These are phyloP conservation scores for Aspergillus fumigatus DNA, from an alignment of 2,329 filamentous ascomycete genomes.

Conservation along the genomic window DNA sequence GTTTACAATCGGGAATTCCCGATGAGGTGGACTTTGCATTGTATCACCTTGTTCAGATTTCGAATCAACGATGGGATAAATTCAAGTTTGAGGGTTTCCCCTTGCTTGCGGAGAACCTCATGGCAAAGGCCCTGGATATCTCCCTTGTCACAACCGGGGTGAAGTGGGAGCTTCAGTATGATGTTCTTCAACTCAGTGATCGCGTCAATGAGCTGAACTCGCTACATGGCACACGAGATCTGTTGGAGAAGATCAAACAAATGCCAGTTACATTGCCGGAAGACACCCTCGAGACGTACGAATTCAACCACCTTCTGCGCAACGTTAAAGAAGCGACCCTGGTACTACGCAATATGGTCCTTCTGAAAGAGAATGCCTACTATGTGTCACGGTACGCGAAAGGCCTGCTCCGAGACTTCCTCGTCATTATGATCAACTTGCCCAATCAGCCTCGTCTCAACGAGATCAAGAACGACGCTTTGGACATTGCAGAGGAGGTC, in stretches of 20 bases:
- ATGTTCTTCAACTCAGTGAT: conserved; percentile 49
- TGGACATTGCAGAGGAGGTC: conserved; percentile 88
- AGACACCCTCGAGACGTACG: conserved; percentile 65
- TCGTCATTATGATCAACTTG: conserved; percentile 76
- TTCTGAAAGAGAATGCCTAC: conserved; percentile 79
- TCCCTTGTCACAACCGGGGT: conserved; percentile 76
- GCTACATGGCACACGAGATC: conserved; percentile 62
- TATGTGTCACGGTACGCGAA: conserved; percentile 69
- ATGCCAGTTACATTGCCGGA: conserved; percentile 58
- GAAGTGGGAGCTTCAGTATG: conserved; percentile 74
- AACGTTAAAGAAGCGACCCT: conserved; percentile 81
- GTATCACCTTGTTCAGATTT: conserved; percentile 92
- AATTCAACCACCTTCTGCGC: conserved; percentile 66
- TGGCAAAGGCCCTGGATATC: conserved; percentile 77
- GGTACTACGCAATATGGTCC: conserved; percentile 93
- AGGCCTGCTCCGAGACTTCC: conserved; percentile 67
- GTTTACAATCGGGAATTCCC: conserved; percentile 72
- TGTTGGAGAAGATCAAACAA: conserved; percentile 66
- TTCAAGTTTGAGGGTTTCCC: conserved; percentile 92
- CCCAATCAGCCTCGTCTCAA: conserved; percentile 65
- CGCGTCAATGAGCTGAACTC: conserved; percentile 59
- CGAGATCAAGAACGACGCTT: conserved; percentile 83
- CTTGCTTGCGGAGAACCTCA: conserved; percentile 78
- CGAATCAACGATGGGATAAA: conserved; percentile 88
- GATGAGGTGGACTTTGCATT: conserved; percentile 89